A percentile compares a stretch with the other conserved stretches of the same genome.
Conservation (phyloP, 2,329 filamentous ascomycete species). For the Diplodia scrobiculata region DNA sequence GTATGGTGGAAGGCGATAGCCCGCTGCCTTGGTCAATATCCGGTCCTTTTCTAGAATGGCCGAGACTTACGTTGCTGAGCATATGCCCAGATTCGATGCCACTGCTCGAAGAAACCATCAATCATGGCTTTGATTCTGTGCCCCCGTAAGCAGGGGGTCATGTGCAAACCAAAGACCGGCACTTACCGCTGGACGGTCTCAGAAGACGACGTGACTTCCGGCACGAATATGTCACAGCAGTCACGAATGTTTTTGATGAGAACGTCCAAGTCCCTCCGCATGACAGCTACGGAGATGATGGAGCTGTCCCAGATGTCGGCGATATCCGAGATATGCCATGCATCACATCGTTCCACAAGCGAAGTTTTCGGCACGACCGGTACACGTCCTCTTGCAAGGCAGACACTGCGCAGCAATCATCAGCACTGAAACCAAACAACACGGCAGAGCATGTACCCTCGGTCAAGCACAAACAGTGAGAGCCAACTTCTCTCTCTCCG, state of each 20-base stretch:
- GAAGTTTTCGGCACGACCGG: conserved; percentile 69
- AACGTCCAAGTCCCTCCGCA: conserved; percentile 61
- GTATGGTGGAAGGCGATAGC: conserved; percentile 65
- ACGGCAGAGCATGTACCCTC: conserved; percentile 51
- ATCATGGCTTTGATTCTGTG: conserved; percentile 54
- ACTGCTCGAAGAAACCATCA: conserved; percentile 66
- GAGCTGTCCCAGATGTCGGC: conserved; percentile 69
- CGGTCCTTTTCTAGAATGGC: conserved; percentile 56
- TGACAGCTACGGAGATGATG: conserved; percentile 70
- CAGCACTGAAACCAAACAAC: not conserved
- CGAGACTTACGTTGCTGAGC: conserved; percentile 41
- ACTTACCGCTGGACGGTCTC: conserved; percentile 24
- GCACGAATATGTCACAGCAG: conserved; percentile 18
- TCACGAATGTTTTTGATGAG: conserved; percentile 20
- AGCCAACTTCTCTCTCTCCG: conserved; percentile 71
- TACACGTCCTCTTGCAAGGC: conserved; percentile 67
- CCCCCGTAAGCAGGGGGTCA: not conserved
- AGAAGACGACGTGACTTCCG: conserved; percentile 20
- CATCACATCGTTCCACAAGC: conserved; percentile 67
- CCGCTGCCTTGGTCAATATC: conserved; percentile 31
- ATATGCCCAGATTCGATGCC: conserved; percentile 62
- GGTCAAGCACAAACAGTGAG: conserved; percentile 70
- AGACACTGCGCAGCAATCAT: conserved; percentile 51
- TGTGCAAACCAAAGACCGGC: too few relatives aligned
- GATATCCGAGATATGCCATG: conserved; percentile 66